Conservation (phyloP, 208 protist genomes). For the Acanthamoeba culbertsoni region DNA sequence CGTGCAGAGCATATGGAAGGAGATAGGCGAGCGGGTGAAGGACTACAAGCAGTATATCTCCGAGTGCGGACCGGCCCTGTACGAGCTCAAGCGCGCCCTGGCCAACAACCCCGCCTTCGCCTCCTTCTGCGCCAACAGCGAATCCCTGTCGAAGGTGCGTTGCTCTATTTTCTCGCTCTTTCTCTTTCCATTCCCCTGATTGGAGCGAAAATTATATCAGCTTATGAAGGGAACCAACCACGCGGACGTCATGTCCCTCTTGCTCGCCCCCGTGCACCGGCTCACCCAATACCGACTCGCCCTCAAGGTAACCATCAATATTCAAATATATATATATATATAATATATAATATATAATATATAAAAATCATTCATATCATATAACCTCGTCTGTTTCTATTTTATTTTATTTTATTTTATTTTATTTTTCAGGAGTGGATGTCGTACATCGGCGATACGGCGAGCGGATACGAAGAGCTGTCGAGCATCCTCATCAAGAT, state of each 20-base stretch:
- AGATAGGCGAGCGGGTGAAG: neutral
- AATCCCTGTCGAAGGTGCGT: neutral
- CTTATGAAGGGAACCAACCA: neutral
- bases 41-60: neutral
- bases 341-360: no score
- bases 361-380: no score
- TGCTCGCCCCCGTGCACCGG: neutral
- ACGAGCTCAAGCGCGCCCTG: neutral
- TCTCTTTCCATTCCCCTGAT: neutral
- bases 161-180: neutral
- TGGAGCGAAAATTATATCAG: neutral
- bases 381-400: neutral
- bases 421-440: neutral
- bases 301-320: constrained; percentile 21
- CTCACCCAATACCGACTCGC: neutral
- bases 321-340: no score
- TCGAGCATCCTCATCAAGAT: neutral
- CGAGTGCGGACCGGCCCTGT: neutral
- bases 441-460: neutral
- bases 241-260: neutral
- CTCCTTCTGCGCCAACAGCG: neutral
- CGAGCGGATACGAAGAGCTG: neutral
- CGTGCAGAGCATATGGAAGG: neutral
- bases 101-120: neutral
- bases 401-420: neutral